Evolutionary conservation across 257 asterid species (phyloP), one percentile per base, ranked within the genome.

Genomic region (Primulina huaijiensis): DNA sequence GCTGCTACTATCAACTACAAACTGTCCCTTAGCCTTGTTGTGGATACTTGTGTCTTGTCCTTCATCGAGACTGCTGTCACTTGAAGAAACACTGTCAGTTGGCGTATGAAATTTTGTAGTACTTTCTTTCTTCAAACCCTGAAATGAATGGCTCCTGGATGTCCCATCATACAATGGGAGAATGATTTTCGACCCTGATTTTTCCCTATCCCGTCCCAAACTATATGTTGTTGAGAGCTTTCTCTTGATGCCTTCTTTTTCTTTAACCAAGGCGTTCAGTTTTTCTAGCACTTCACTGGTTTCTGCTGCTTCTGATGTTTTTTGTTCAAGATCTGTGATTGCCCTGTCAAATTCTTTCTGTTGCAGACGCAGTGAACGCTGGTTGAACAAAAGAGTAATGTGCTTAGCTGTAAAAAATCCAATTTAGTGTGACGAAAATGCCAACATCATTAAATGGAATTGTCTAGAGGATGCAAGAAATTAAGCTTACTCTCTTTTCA

Each of bases 161-260:
- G 76, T 83, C 64, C 72, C 74, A 46, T 79, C 80, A 16, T 72
- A 70, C 77, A 87, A 31, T 0, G 96, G 95, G 46, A 89, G 90
- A 40, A 90, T 71, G 27, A 89, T 78, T 33, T 74, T 83, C 33
- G 85, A 29, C 17, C 62, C 75, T 21, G 76, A 43, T 27, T 62
- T 72, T 69, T 73, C 80, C 30, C 81, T 72, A 29, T 94, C 97
- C 55, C 92, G 80, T 60, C 97, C 95, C 62, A 94, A 78, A 79
- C 97, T 91, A 69, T 94, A 91, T 2, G 90, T 80, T 2, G 96
- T 87, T 7, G 92, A 85, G 78, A 94, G 97, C 85, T 86, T 94
- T 77, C 90, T 83, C 74, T 74, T 72, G 62, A 91, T 77, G 69
- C 69, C 69, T 75, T 89, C 95, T 74, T 96, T 86, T 79, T 82